Percentiles rank a stretch among this genome's conserved stretches.
Evolutionary conservation across 331 rosid genomes (phyloP).

Genomic region (Cydonia oblonga): DNA sequence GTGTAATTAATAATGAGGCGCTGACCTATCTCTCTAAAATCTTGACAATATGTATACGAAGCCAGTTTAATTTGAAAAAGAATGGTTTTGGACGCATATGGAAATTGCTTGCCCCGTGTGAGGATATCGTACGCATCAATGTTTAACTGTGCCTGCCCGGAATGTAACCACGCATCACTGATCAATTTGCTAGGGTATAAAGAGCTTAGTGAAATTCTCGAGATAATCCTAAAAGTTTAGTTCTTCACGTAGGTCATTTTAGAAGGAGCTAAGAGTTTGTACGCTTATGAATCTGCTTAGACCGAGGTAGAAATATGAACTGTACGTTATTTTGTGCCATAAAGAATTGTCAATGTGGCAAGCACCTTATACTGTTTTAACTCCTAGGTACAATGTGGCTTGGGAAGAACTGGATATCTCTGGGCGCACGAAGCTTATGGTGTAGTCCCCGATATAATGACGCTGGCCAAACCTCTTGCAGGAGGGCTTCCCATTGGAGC

Average conservation of each 20-base stretch:
- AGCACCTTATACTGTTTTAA: too few species aligned
- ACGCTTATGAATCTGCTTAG: not conserved
- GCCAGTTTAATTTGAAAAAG: not conserved
- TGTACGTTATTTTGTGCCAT: not conserved
- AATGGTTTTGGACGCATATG: not conserved
- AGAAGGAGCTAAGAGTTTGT: too few species aligned
- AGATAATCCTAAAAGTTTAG: not conserved
- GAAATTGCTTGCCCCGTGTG: not conserved
- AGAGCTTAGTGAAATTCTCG: not conserved
- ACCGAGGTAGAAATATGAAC: not conserved
- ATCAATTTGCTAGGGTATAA: not conserved
- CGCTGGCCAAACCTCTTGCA: conserved; percentile 92
- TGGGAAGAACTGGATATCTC: conserved; percentile 70
- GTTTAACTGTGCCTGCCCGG: not conserved
- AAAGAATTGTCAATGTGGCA: too few species aligned
- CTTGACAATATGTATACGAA: too few species aligned
- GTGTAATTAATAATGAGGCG: too few species aligned
- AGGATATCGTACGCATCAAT: too few species aligned
- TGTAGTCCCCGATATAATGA: conserved; percentile 80
- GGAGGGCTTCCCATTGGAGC: conserved; percentile 95
- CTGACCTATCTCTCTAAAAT: too few species aligned
- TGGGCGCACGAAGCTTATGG: conserved; percentile 76
- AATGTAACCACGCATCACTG: not conserved
- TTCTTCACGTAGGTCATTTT: not conserved
- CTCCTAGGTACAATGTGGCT: conserved; percentile 78